phyloP scores from a whole-genome alignment of 2,329 filamentous ascomycete genomes.

The Fonsecaea pedrosoi region DNA sequence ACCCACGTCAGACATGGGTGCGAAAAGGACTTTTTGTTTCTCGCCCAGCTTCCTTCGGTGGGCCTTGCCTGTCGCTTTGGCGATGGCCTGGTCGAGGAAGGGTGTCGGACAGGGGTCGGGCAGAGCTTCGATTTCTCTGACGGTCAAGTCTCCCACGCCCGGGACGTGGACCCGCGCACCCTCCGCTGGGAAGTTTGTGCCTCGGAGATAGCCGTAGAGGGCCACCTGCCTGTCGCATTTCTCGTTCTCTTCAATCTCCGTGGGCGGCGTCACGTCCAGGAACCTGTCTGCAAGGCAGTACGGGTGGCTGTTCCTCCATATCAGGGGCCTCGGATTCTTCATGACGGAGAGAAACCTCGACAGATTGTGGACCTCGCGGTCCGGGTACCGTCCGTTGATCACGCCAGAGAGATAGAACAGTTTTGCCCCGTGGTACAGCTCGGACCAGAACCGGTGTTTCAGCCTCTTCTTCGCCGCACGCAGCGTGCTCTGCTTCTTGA shows the following conservation, averaged over 20 bases:
- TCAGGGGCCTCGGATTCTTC: constrained; percentile 96
- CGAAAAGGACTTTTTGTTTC: constrained; percentile 95
- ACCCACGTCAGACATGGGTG: constrained; percentile 97
- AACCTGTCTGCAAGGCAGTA: constrained; percentile 94
- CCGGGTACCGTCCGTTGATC: constrained; percentile 94
- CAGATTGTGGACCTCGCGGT: constrained; percentile 93
- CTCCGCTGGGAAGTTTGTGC: constrained; percentile 88
- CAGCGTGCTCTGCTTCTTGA: constrained; percentile 88
- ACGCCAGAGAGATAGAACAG: constrained; percentile 96
- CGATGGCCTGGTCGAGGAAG: constrained; percentile 82
- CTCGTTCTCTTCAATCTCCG: constrained; percentile 82
- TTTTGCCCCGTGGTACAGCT: constrained; percentile 95
- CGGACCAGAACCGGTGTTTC: constrained; percentile 95
- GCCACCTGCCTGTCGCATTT: constrained; percentile 92
- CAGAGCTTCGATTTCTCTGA: constrained; percentile 81
- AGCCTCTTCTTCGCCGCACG: constrained; percentile 94
- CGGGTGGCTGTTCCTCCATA: constrained; percentile 96
- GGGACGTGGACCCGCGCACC: constrained; percentile 90
- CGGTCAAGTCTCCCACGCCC: constrained; percentile 85
- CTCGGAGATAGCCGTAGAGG: constrained; percentile 89
- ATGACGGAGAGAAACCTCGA: constrained; percentile 96
- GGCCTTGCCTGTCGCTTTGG: constrained; percentile 82
- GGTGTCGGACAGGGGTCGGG: constrained; percentile 97
- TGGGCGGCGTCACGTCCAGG: constrained; percentile 92
- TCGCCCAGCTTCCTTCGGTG: constrained; percentile 83